Percentiles rank a stretch among this genome's conserved stretches.
These are phyloP conservation scores for Aspergillus sp. DNA, from an alignment of 2,329 filamentous ascomycete species.

Conservation along the genomic window DNA sequence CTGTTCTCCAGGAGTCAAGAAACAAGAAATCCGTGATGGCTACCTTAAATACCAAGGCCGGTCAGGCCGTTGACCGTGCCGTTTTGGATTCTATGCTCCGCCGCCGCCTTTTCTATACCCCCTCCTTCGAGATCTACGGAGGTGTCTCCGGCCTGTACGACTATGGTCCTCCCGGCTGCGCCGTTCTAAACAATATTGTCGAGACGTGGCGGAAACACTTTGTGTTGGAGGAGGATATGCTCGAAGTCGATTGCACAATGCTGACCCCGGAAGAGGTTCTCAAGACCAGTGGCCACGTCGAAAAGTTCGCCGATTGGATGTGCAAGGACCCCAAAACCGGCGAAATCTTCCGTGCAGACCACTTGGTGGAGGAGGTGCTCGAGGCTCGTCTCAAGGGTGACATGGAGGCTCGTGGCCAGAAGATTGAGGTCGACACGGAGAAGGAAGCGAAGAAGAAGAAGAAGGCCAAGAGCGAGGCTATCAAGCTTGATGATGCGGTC, in stretches of 20 bases:
- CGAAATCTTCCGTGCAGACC: slow-evolving; percentile 93
- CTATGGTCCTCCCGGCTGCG: slow-evolving; percentile 85
- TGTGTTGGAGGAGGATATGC: slow-evolving; percentile 89
- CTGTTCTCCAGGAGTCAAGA: slow-evolving; percentile 28
- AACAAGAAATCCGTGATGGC: slow-evolving; percentile 50
- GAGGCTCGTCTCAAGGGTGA: slow-evolving; percentile 84
- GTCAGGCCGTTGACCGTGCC: slow-evolving; percentile 81
- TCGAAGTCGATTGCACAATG: slow-evolving; percentile 91
- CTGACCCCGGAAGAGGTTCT: slow-evolving; percentile 90
- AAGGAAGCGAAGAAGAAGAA: slow-evolving; percentile 91
- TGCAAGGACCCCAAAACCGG: slow-evolving; percentile 98
- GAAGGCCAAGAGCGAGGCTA: slow-evolving; percentile 69
- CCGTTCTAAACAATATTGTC: slow-evolving; percentile 82
- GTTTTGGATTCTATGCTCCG: slow-evolving; percentile 82
- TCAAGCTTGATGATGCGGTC: slow-evolving; percentile 84
- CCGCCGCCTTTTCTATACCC: slow-evolving; percentile 90
- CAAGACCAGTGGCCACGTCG: slow-evolving; percentile 94
- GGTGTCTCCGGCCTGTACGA: slow-evolving; percentile 88
- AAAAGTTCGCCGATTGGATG: slow-evolving; percentile 99
- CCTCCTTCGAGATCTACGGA: slow-evolving; percentile 92
- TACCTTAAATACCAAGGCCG: slow-evolving; percentile 75
- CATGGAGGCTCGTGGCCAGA: slow-evolving; percentile 86
- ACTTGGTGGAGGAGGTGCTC: slow-evolving; percentile 92
- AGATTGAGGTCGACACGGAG: slow-evolving; percentile 64
- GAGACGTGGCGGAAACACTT: slow-evolving; percentile 93